These are phyloP conservation scores for Boletellus deceptivus DNA, from an alignment of 1,284 basidiomycete genomes.

Conservation along the genomic window DNA sequence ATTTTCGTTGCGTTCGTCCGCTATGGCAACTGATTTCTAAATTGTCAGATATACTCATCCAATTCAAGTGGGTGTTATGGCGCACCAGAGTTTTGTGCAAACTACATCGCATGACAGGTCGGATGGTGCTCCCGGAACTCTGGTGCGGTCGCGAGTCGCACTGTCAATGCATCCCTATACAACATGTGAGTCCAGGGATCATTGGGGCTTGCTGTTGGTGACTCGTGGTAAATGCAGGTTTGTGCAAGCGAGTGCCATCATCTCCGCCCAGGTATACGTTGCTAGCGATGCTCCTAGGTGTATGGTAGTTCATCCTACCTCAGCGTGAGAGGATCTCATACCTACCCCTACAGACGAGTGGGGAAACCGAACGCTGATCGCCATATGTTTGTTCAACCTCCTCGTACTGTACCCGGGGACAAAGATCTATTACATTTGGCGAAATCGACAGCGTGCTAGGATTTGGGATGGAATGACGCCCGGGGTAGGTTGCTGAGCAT, in stretches of 20 bases:
- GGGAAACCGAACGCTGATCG: constrained; percentile 47
- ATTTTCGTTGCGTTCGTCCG: too few relatives aligned
- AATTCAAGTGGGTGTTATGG: constrained; percentile 29
- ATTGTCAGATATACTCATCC: constrained; percentile 31
- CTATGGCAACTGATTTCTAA: not conserved
- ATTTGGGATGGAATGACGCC: constrained; percentile 53
- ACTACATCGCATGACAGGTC: constrained; percentile 34
- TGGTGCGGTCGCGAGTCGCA: constrained; percentile 53
- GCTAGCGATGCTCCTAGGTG: constrained; percentile 48
- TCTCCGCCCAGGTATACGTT: constrained; percentile 48
- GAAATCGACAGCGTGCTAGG: constrained; percentile 46
- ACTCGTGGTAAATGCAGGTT: constrained; percentile 27
- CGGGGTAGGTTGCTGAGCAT: constrained; percentile 34
- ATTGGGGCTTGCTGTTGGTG: not conserved
- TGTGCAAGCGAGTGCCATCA: constrained; percentile 44
- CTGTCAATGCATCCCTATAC: constrained; percentile 54
- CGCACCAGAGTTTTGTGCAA: not conserved
- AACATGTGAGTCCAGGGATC: constrained; percentile 40
- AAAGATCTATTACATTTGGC: constrained; percentile 51
- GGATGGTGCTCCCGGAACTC: constrained; percentile 57
- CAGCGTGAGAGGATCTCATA: not conserved
- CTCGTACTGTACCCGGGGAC: constrained; percentile 49
- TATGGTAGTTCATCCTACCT: constrained; percentile 12
- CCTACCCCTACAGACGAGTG: constrained; percentile 39
- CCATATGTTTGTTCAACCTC: constrained; percentile 47